phyloP scores from a whole-genome alignment of 495 filamentous ascomycete species.

The Hypoxylon lienhwacheense region DNA sequence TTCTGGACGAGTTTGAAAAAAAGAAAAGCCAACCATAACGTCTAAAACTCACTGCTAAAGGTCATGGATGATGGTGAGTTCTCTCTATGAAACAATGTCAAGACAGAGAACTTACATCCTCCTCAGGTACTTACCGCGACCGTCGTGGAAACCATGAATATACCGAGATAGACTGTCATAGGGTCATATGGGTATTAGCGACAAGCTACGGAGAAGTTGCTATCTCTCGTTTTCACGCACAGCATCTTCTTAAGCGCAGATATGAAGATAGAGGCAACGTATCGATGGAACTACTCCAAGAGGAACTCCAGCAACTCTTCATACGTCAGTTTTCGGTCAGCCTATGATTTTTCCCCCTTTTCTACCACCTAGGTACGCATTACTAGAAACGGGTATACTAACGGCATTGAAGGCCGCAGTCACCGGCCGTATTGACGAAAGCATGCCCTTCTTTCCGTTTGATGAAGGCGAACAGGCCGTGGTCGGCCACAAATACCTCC shows the following conservation, averaged over 20 bases:
- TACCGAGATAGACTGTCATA: slow-evolving; percentile 45
- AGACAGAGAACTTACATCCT: neutral
- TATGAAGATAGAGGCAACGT: neutral
- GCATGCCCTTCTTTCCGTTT: slow-evolving; percentile 55
- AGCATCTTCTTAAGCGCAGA: slow-evolving; percentile 16
- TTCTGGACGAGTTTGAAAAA: slow-evolving; percentile 59
- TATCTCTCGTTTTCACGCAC: slow-evolving; percentile 38
- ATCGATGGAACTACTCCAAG: slow-evolving; percentile 3
- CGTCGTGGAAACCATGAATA: slow-evolving; percentile 39
- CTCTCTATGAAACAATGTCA: neutral
- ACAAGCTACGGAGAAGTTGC: slow-evolving; percentile 42
- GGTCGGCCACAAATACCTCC: slow-evolving; percentile 50
- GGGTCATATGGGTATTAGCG: slow-evolving; percentile 54
- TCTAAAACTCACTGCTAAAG: slow-evolving; percentile 43
- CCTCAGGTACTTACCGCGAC: slow-evolving; percentile 42
- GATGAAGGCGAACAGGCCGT: slow-evolving; percentile 47
- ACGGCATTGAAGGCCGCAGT: slow-evolving; percentile 35
- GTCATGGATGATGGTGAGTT: slow-evolving; percentile 45
- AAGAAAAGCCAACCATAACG: slow-evolving; percentile 51
- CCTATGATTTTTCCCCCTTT: neutral
- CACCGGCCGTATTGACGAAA: slow-evolving; percentile 46
- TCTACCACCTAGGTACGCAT: neutral
- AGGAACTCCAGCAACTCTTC: neutral
- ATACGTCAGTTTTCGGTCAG: neutral
- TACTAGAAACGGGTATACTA: neutral